A percentile compares a stretch with the other conserved stretches of the same genome.
phyloP scores from a whole-genome alignment of 2,329 filamentous ascomycete species.

The Westerdykella aurantiaca region DNA sequence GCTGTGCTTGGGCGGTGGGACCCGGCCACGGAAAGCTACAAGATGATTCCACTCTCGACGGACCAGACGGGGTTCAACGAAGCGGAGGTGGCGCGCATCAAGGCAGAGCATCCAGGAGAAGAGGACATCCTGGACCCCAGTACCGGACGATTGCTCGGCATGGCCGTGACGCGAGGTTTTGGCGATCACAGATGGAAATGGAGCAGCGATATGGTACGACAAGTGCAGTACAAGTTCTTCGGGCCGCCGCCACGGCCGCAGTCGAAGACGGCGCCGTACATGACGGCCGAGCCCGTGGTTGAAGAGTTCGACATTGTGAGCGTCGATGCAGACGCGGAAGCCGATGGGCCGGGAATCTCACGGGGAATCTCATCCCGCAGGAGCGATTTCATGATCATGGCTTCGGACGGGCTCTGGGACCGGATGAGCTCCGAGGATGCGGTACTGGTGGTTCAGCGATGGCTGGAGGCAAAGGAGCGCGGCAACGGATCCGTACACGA shows the following conservation, averaged over 20 bases:
- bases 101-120: conserved; percentile 58
- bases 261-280: conserved; percentile 56
- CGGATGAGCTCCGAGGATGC: conserved; percentile 53
- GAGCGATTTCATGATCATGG: conserved; percentile 58
- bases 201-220: conserved; percentile 45
- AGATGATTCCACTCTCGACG: conserved; percentile 50
- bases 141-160: conserved; percentile 56
- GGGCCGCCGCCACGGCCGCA: conserved; percentile 45
- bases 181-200: conserved; percentile 67
- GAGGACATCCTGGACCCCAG: conserved; percentile 48
- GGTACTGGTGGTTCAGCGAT: conserved; percentile 53
- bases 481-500: conserved; percentile 11
- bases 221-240: conserved; percentile 45
- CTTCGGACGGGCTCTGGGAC: conserved; percentile 63
- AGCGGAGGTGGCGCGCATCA: conserved; percentile 52
- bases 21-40: conserved; percentile 42
- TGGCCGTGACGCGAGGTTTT: conserved; percentile 60
- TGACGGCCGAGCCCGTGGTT: conserved; percentile 62
- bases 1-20: conserved; percentile 56
- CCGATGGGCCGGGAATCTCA: conserved; percentile 13
- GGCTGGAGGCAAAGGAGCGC: conserved; percentile 43
- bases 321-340: conserved; percentile 13
- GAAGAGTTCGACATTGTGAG: conserved; percentile 50
- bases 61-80: conserved; percentile 63
- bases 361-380: conserved; percentile 15